Evolutionary conservation across 2,329 filamentous ascomycete species (phyloP), one percentile per base, ranked within the genome.

Genomic region (Xylariaceae sp.): DNA sequence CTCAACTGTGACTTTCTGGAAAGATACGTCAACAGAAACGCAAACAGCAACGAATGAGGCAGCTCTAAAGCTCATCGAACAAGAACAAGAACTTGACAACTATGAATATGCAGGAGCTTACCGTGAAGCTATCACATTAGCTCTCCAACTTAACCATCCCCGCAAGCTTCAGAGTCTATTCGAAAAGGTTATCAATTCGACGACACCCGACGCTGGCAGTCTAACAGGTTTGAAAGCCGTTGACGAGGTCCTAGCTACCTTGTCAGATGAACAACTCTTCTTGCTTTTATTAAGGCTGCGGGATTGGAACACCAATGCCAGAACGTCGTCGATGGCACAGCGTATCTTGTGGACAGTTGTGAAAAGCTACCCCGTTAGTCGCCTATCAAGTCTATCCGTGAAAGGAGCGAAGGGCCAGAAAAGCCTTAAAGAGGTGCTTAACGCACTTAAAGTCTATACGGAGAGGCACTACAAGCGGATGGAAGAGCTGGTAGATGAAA

Each of bases 301-400:
- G 41, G 95, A 99, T 76, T 99, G 95, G 95, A 99, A 99, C 72
- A 96, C 95, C 4, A 98, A 98, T 67, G 92, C 92, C 0, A 84
- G 91, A 60, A 96, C 92, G 3, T 88, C 92, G 1, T 84, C 87
- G 4, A 87, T 98, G 1, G 90, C 95, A 1, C 95, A 99, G 75
- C 86, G 88, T 29, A 88, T 99, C 12, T 77, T 99, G 6, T 89
- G 87, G 78, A 86, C 90, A 1, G 71, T 99, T 6, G 86, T 96
- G 48, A 86, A 87, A 63, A 90, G 87, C 57, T 96, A 96, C 69
- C 90, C 92, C 1, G 90, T 91, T 2, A 85, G 86, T 45, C 86
- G 88, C 55, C 85, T 98, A 55, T 88, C 92, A 1, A 86, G 83
- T 58, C 74, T 96, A 53, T 88, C 86, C 3, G 80, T 85, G 17